Evolutionary conservation across 306 rosid species (phyloP).

Genomic region (Urtica urens): DNA sequence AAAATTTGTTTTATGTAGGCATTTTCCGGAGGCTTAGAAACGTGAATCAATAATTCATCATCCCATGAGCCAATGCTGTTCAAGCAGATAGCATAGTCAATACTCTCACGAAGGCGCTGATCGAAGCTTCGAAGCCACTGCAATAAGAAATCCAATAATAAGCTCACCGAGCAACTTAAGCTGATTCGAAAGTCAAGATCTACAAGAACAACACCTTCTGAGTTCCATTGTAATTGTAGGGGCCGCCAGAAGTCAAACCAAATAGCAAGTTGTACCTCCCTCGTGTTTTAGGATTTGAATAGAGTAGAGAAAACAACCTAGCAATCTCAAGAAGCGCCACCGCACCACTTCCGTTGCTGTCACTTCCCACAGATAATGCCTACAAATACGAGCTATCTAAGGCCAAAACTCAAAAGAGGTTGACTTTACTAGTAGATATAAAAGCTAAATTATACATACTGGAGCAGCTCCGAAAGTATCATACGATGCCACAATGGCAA

Average conservation of each 20-base stretch:
- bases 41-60: conserved; percentile 83
- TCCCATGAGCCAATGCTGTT: conserved; percentile 94
- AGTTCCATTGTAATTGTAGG: conserved; percentile 97
- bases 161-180: neutral
- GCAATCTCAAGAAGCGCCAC: conserved; percentile 99
- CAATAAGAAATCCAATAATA: conserved; percentile 18
- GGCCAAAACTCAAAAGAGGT: conserved; percentile 16
- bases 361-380: conserved; percentile 96
- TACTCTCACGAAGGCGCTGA: conserved; percentile 88
- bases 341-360: conserved; percentile 91
- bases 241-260: conserved; percentile 95
- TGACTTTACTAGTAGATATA: conserved; percentile 11
- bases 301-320: conserved; percentile 79
- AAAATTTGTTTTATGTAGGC: conserved; percentile 72
- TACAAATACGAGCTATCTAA: conserved; percentile 27
- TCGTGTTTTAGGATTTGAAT: conserved; percentile 93
- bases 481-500: conserved; percentile 96
- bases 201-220: conserved; percentile 45
- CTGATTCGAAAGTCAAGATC: conserved; percentile 11
- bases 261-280: conserved; percentile 90
- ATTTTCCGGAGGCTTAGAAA: conserved; percentile 96
- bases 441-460: conserved; percentile 36
- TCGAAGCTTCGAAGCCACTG: conserved; percentile 98
- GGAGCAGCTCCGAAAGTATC: conserved; percentile 99
- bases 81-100: conserved; percentile 91